Base-by-base conservation (phyloP, 2,329 filamentous ascomycete genomes). In the Penicillium sp. region DNA sequence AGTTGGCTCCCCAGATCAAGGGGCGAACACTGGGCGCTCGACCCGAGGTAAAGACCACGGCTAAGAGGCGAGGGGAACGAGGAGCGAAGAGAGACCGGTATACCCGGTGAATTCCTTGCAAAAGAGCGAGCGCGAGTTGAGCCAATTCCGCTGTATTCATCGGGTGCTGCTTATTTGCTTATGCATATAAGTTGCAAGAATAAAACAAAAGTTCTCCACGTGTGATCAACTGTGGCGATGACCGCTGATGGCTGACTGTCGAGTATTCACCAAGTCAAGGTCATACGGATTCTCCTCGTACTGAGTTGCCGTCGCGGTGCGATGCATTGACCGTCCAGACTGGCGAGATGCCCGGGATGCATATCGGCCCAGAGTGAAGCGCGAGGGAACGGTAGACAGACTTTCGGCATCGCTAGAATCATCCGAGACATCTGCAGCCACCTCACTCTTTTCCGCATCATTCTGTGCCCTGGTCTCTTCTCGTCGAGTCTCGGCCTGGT, bases 231-330 rank as follows among this genome's bases (percentile, higher is more conserved):
- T 52, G 20, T 64, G 58, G n/a, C 57, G 57, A 38, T 57, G 59
- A 3, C 55, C 52, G 54, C 66, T 67, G 10, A 70, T 64, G 20
- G 58, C 64, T 11, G 67, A 71, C 37, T 69, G 58, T 15, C 64
- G 58, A 31, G 67, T 70, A 50, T 71, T 67, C 15, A 68, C 64
- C 52, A 66, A 59, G 43, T 70, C 69, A 20, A 71, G 53, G 52
- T 70, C 66, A 50, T 67, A 70, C 6, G 67, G 68, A 52, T 69
- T 70, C 45, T 67, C 68, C 47, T 70, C 68, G 38, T 69, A 65
- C 43, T 67, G 66, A 17, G 61, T 62, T 14, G 64, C 67, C 47
- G 65, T 64, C 4, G 57, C 59, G 17, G 42, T 55, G 11, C 64
- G 65, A 51, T 63, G 58, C 55, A 67, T 60, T 14, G 66, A 66